Evolutionary conservation across 2,329 filamentous ascomycete genomes (phyloP), one percentile per base, ranked within the genome.

Genomic region (Fusarium sp.): DNA sequence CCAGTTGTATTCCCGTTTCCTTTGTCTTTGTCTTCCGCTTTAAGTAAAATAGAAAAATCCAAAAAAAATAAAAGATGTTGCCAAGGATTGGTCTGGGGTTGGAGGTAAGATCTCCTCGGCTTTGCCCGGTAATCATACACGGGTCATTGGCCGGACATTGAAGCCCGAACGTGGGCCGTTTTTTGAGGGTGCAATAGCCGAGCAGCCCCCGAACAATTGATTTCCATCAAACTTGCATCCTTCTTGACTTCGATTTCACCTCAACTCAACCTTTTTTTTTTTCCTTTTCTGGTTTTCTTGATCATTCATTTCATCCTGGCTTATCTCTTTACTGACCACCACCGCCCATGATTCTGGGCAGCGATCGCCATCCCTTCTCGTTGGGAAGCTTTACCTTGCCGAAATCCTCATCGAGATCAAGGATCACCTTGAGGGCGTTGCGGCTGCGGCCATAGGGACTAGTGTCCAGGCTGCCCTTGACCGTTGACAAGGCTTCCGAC

Each of bases 331-430:
- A 75, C 55, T 69, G 70, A 38, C 77, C 76, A 57, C 77, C 78
- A 36, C 82, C 83, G 38, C 83, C 81, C 74, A 88, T 84, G 64
- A 83, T 77, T 52, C 78, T 79, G 21, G 87, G 87, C 72, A 89
- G 71, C 22, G 81, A 80, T 76, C 84, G 84, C 87, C 87, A 89
- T 34, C 81, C 79, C 73, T 84, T 79, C 67, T 84, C 81, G 72
- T 83, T 82, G 17, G 86, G 86, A 63, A 92, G 76, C 80, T 88
- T 89, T 63, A 92, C 82, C 72, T 90, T 88, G 65, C 95, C 95
- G 84, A 98, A 98, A 78, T 97, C 92, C 82, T 96, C 91, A 77
- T 98, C 95, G 65, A 98, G 84, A 80, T 98, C 95, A 49, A 98
- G 88, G 74, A 98, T 95, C 74, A 98, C 93, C 87, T 98, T 98